Conservation (phyloP, 352 stramenopile genomes). For the Phytopythium mirpurense region DNA sequence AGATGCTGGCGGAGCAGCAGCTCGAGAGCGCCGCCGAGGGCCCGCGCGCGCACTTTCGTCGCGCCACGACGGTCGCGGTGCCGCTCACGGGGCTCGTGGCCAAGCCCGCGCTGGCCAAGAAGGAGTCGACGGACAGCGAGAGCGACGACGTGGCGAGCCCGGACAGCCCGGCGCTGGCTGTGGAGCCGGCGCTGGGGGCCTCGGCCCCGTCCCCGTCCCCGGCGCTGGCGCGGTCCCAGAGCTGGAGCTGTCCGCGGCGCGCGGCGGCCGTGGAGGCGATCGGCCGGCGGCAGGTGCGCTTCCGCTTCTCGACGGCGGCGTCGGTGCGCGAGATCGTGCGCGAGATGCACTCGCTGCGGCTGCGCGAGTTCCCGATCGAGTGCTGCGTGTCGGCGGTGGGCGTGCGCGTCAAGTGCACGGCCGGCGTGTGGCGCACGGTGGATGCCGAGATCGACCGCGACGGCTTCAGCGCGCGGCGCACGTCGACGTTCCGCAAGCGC, state of each 20-base stretch:
- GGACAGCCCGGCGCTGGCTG: neutral
- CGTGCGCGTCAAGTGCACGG: conserved; percentile 34
- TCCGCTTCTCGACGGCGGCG: conserved; percentile 53
- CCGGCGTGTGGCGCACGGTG: conserved; percentile 50
- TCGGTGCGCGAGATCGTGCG: conserved; percentile 57
- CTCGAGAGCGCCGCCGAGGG: conserved; percentile 1
- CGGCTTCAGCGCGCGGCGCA: conserved; percentile 42
- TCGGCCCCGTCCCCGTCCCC: conserved; percentile 8
- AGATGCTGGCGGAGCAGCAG: neutral
- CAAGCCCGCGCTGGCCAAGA: conserved; percentile 10
- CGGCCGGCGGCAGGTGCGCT: conserved; percentile 43
- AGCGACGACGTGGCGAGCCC: conserved; percentile 13
- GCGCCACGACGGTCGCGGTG: conserved; percentile 48
- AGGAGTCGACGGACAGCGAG: conserved; percentile 11
- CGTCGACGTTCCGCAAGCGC: conserved; percentile 61
- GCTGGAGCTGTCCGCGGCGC: conserved; percentile 43
- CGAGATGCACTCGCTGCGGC: conserved; percentile 58
- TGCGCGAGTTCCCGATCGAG: conserved; percentile 53
- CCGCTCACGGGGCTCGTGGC: conserved; percentile 10
- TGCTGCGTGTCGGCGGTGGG: conserved; percentile 18
- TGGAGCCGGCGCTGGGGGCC: conserved; percentile 1
- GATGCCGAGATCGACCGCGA: conserved; percentile 43
- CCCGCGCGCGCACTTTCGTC: conserved; percentile 28
- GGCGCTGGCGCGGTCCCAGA: conserved; percentile 43
- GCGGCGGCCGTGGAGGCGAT: conserved; percentile 54